phyloP scores from a whole-genome alignment of 106 monocot species.

The Hemerocallis citrina region DNA sequence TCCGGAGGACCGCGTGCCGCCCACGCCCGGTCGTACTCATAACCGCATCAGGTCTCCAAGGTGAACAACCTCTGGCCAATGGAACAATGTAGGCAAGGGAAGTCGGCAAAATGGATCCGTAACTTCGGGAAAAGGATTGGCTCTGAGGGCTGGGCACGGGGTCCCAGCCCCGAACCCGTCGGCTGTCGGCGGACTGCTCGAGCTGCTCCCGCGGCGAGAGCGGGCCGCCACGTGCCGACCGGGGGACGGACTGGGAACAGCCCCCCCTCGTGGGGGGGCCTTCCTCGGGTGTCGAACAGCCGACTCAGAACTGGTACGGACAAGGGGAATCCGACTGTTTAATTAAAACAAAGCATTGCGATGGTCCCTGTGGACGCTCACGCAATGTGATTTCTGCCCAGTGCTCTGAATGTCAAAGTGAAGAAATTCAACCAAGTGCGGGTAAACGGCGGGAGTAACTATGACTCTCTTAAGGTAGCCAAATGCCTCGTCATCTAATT shows the following conservation, averaged over 20 bases:
- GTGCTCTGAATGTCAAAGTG: conserved; percentile 82
- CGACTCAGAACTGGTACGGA: conserved; percentile 26
- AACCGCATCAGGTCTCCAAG: no score
- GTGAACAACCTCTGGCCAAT: no score
- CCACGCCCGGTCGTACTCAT: no score
- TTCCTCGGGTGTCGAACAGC: conserved; percentile 18
- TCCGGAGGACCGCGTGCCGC: no score
- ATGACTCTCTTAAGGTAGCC: conserved; percentile 94
- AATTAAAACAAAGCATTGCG: conserved; percentile 65
- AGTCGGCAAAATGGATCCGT: no score
- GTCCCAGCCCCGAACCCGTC: conserved; percentile 18
- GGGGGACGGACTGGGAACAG: conserved; percentile 16
- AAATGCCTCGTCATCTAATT: conserved; percentile 96
- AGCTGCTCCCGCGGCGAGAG: conserved; percentile 19
- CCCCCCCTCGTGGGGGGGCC: conserved; percentile 5
- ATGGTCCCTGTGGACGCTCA: conserved; percentile 59
- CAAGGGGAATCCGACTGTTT: conserved; percentile 34
- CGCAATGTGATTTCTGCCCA: conserved; percentile 82
- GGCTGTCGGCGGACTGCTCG: conserved; percentile 21
- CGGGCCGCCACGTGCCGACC: conserved; percentile 12
- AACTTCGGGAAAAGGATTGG: no score
- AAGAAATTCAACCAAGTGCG: conserved; percentile 81
- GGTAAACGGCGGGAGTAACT: conserved; percentile 78
- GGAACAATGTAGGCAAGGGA: no score
- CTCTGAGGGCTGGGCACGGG: no score